Base-by-base conservation (phyloP, 2,329 filamentous ascomycete species). In the Hymenoscyphus infarciens region DNA sequence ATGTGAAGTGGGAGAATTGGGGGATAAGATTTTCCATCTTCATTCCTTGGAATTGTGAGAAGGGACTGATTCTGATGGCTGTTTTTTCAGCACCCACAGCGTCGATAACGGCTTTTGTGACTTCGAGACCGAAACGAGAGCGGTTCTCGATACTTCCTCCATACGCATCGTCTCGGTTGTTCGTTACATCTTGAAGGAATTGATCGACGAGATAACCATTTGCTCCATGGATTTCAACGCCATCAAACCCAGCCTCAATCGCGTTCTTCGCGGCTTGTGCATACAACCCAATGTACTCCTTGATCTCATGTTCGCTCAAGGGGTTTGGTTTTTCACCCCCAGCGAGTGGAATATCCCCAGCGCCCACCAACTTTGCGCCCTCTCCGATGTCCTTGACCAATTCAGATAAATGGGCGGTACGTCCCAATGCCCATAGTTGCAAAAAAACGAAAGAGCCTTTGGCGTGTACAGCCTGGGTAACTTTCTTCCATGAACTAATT, bases 21-120 rank as follows among this genome's bases (percentile, higher is more conserved):
- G 86, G 83, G 7, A 85, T 69, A 0, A 87, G 86, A 54, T 90
- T 79, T 0, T 74, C 66, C 83, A 89, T 88, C 31, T 76, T 75
- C 86, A 90, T 87, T 33, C 81, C 81, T 64, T 89, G 85, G 75
- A 86, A 89, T 0, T 75, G 74, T 57, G 80, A 82, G 76, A 80
- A 89, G 0, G 87, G 87, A 5, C 79, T 83, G 2, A 90, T 73
- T 1, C 87, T 81, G 38, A 89, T 80, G 0, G 80, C 83, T 2
- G 81, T 78, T 15, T 77, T 77, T 1, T 86, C 80, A 0, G 80
- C 71, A 1, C 86, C 86, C 16, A 84, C 74, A 0, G 82, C 80
- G 0, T 76, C 74, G 0, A 76, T 73, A 2, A 84, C 79, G 0
- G 82, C 81, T 54, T 81, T 77, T 0, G 82, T 75, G 15, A 84